Evolutionary conservation across 495 filamentous ascomycete genomes (phyloP).

Genomic region (Stereocaulon alpinum): DNA sequence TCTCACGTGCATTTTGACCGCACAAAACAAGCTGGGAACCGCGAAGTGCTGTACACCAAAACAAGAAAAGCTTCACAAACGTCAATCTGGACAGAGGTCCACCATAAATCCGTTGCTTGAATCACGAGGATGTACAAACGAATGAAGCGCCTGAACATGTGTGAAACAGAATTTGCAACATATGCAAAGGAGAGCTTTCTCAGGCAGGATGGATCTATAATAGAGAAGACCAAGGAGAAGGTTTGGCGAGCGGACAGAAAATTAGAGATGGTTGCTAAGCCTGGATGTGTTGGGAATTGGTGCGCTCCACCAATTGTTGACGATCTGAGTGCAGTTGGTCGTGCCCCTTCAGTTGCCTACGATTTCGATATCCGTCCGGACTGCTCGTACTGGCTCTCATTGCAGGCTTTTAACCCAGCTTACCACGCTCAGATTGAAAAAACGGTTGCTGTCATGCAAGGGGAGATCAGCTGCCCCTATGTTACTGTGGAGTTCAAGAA

Average conservation of each 20-base stretch:
- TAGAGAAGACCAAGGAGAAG: neutral
- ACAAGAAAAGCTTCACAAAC: too few species aligned
- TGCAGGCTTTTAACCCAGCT: neutral
- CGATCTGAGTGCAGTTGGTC: too few species aligned
- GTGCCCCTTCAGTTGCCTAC: neutral
- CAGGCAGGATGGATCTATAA: too few species aligned
- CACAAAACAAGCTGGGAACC: too few species aligned
- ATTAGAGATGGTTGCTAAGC: neutral
- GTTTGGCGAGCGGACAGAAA: neutral
- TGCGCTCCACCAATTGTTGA: neutral
- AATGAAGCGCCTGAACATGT: too few species aligned
- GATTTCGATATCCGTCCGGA: conserved; percentile 10
- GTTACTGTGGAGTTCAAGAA: conserved; percentile 10
- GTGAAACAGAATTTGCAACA: too few species aligned
- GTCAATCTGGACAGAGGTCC: too few species aligned
- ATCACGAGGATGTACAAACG: too few species aligned
- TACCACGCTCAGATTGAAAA: neutral
- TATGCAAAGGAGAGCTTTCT: too few species aligned
- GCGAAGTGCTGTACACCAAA: too few species aligned
- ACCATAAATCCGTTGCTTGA: too few species aligned
- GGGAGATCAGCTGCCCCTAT: conserved; percentile 1
- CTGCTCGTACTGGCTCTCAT: conserved; percentile 10
- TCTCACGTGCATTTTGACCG: too few species aligned
- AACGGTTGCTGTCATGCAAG: neutral
- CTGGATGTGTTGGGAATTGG: neutral